phyloP scores from a whole-genome alignment of 2,329 filamentous ascomycete species.

The Fusarium lyarnte region DNA sequence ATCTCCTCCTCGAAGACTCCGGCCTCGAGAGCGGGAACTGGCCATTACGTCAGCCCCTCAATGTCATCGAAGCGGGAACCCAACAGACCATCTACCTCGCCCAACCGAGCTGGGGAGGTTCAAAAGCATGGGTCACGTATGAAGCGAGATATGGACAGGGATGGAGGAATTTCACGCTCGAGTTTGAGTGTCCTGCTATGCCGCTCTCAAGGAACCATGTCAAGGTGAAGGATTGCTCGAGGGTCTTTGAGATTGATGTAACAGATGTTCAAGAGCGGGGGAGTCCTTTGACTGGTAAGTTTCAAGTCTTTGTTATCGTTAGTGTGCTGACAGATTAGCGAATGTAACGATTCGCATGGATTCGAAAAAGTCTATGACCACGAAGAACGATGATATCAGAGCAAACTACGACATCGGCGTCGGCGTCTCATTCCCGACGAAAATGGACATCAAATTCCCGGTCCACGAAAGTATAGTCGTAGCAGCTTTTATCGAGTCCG shows the following conservation, averaged over 20 bases:
- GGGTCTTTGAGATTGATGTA: constrained; percentile 8
- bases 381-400: background rate
- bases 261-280: constrained; percentile 17
- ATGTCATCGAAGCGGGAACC: constrained; percentile 16
- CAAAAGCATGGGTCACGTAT: constrained; percentile 23
- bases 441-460: constrained; percentile 19
- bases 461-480: constrained; percentile 26
- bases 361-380: background rate
- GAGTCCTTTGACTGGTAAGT: constrained; percentile 15
- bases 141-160: constrained; percentile 6
- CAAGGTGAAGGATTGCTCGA: constrained; percentile 1
- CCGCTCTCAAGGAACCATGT: constrained; percentile 17
- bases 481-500: constrained; percentile 21
- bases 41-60: constrained; percentile 28
- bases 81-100: constrained; percentile 23
- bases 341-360: constrained; percentile 19
- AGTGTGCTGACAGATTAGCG: background rate
- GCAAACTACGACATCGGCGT: constrained; percentile 24
- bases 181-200: constrained; percentile 25
- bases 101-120: constrained; percentile 18
- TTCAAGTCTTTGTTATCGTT: rapidly evolving
- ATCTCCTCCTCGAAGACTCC: constrained; percentile 27
- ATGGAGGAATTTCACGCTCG: constrained; percentile 22
- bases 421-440: constrained; percentile 8
- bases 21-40: constrained; percentile 16